A percentile compares a stretch with the other conserved stretches of the same genome.
phyloP scores from a whole-genome alignment of 768 basidiomycete species.

The Mycena chlorophos region DNA sequence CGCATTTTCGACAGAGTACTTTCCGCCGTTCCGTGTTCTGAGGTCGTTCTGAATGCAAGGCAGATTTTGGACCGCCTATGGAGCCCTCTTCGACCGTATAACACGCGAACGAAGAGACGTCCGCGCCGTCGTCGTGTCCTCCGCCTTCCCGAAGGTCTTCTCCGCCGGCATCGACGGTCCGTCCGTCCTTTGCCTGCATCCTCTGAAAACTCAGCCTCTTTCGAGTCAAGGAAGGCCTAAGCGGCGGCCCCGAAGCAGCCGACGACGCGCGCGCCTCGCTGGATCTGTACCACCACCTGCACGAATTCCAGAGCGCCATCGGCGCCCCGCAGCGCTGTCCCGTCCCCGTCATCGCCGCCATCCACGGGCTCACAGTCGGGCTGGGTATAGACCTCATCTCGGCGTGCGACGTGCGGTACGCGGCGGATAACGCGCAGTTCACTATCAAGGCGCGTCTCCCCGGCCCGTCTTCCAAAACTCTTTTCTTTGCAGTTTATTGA shows the following conservation, averaged over 20 bases:
- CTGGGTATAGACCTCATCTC: slow-evolving; percentile 76
- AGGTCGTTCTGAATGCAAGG: background rate
- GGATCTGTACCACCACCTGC: slow-evolving; percentile 46
- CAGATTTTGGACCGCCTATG: slow-evolving; percentile 77
- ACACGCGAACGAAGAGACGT: slow-evolving; percentile 51
- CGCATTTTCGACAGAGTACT: slow-evolving; percentile 56
- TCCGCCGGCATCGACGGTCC: slow-evolving; percentile 82
- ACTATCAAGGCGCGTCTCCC: slow-evolving; percentile 63
- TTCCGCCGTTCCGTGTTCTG: background rate
- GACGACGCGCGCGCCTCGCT: slow-evolving; percentile 60
- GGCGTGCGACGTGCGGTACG: slow-evolving; percentile 78
- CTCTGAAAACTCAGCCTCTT: background rate
- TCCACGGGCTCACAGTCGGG: slow-evolving; percentile 74
- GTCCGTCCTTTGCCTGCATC: slow-evolving; percentile 18
- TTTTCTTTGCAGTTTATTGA: background rate
- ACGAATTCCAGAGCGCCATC: slow-evolving; percentile 70
- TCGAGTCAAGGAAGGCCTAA: slow-evolving; percentile 8
- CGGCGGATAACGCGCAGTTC: slow-evolving; percentile 61
- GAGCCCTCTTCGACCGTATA: slow-evolving; percentile 58
- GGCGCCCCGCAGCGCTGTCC: slow-evolving; percentile 63
- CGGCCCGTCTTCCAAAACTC: background rate
- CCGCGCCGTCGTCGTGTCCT: slow-evolving; percentile 72
- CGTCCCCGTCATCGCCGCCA: slow-evolving; percentile 81
- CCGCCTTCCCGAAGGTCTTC: slow-evolving; percentile 68
- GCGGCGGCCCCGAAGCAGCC: slow-evolving; percentile 21